phyloP scores from a whole-genome alignment of 208 protist species.

The Paratrypanosoma confusum region DNA sequence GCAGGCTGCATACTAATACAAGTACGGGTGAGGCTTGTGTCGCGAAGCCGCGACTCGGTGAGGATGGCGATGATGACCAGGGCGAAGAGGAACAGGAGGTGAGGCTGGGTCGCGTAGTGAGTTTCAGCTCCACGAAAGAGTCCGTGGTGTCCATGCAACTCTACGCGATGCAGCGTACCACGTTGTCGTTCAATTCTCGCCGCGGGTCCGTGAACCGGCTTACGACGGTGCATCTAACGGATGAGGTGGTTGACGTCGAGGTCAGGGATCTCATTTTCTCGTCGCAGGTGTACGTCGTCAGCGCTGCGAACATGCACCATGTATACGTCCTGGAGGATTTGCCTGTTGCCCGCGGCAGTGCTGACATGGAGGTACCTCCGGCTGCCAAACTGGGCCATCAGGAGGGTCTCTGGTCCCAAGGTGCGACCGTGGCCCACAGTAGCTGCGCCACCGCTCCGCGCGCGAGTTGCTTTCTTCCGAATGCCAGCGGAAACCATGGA shows the following conservation, averaged over 20 bases:
- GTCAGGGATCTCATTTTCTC: constrained; percentile 36
- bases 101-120: constrained; percentile 34
- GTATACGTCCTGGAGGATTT: constrained; percentile 51
- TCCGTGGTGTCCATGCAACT: constrained; percentile 27
- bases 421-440: no score
- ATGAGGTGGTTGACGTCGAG: constrained; percentile 11
- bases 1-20: no score
- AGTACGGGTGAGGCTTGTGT: no score
- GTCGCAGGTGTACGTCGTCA: constrained; percentile 53
- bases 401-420: no score
- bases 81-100: constrained; percentile 13
- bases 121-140: constrained; percentile 3
- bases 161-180: constrained; percentile 29
- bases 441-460: no score
- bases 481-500: no score
- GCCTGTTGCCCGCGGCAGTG: no score
- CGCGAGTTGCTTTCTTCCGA: no score
- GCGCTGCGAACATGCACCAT: constrained; percentile 23
- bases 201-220: constrained; percentile 28
- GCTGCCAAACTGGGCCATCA: no score
- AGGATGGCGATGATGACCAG: no score
- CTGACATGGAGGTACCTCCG: no score
- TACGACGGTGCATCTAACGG: constrained; percentile 27
- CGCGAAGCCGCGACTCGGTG: no score
- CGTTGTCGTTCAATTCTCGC: constrained; percentile 28